phyloP scores from a whole-genome alignment of 2,329 filamentous ascomycete species.

The Aschersonia sp. region DNA sequence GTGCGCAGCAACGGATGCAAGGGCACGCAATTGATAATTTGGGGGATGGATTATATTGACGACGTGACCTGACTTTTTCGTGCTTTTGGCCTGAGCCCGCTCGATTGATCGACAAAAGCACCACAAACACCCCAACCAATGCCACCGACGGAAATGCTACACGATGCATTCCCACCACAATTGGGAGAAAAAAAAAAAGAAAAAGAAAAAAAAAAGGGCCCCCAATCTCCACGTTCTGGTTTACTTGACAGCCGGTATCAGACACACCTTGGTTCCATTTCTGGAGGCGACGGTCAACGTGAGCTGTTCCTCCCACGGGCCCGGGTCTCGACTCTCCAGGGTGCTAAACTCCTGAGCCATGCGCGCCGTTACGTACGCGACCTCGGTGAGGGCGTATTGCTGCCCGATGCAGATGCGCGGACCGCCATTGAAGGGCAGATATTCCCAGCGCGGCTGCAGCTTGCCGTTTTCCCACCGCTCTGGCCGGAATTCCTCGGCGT shows the following conservation, averaged over 20 bases:
- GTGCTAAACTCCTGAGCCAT: constrained; percentile 10
- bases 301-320: constrained; percentile 7
- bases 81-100: no score
- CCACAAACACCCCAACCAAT: no score
- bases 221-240: no score
- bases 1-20: no score
- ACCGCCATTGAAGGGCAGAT: constrained; percentile 17
- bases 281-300: constrained; percentile 7
- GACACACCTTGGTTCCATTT: constrained; percentile 8
- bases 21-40: no score
- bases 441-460: constrained; percentile 24
- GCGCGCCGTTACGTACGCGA: constrained; percentile 10
- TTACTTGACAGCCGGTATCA: constrained; percentile 1
- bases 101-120: no score
- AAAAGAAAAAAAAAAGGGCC: no score
- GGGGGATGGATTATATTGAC: no score
- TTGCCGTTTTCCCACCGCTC: constrained; percentile 22
- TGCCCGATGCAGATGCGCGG: constrained; percentile 14
- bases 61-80: no score
- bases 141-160: no score
- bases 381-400: constrained; percentile 13
- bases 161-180: no score
- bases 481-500: constrained; percentile 24
- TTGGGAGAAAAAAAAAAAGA: no score
- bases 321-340: constrained; percentile 7